phyloP scores from a whole-genome alignment of 2,329 filamentous ascomycete genomes.

The Xylariaceae sp. region DNA sequence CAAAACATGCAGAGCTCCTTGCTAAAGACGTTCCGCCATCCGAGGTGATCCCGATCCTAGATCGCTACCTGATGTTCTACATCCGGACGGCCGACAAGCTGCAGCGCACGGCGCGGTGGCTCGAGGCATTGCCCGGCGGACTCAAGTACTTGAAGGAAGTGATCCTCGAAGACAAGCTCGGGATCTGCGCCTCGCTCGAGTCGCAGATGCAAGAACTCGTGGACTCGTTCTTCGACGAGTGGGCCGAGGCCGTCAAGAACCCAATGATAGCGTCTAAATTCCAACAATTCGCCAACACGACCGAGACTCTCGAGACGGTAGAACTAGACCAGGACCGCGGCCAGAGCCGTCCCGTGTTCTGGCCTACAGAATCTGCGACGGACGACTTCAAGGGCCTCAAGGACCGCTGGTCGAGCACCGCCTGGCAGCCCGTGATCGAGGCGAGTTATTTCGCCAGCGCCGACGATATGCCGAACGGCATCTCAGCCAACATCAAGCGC shows the following conservation, averaged over 20 bases:
- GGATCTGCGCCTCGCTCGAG: slow-evolving; percentile 84
- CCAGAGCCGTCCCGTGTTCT: slow-evolving; percentile 77
- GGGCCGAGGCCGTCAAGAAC: slow-evolving; percentile 80
- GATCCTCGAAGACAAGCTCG: slow-evolving; percentile 83
- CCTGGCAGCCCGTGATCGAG: slow-evolving; percentile 83
- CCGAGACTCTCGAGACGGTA: slow-evolving; percentile 71
- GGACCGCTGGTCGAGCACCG: slow-evolving; percentile 68
- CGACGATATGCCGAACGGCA: slow-evolving; percentile 71
- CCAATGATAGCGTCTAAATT: slow-evolving; percentile 74
- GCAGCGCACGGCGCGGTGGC: slow-evolving; percentile 86
- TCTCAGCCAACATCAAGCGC: slow-evolving; percentile 79
- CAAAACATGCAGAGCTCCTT: slow-evolving; percentile 80
- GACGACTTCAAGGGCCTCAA: slow-evolving; percentile 74
- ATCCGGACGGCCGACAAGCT: slow-evolving; percentile 91
- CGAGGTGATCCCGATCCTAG: slow-evolving; percentile 82
- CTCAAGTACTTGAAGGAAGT: slow-evolving; percentile 84
- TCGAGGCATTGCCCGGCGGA: slow-evolving; percentile 83
- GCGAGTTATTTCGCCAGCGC: slow-evolving; percentile 70
- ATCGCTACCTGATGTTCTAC: slow-evolving; percentile 92
- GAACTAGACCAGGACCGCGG: slow-evolving; percentile 75
- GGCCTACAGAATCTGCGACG: slow-evolving; percentile 69
- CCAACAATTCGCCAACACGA: slow-evolving; percentile 83
- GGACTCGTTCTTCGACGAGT: slow-evolving; percentile 87
- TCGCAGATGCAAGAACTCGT: slow-evolving; percentile 88
- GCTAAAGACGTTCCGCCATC: slow-evolving; percentile 85